These are phyloP conservation scores for Podospora didyma DNA, from an alignment of 495 filamentous ascomycete species.

Conservation along the genomic window DNA sequence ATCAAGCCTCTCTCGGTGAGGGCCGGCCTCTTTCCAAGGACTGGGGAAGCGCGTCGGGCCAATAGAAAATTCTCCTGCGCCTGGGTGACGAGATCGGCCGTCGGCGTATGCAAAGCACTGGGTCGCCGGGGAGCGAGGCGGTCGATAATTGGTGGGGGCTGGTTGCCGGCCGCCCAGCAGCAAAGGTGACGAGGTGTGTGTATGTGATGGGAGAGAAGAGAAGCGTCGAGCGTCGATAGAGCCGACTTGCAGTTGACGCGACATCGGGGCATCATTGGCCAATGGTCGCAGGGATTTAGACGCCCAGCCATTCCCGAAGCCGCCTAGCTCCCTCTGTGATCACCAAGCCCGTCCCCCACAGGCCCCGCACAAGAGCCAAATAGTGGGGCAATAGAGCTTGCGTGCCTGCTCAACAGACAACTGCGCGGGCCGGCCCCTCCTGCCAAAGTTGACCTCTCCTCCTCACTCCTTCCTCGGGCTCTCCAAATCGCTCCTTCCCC, in stretches of 20 bases:
- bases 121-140: neutral
- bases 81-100: neutral
- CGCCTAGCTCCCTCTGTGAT: conserved; percentile 22
- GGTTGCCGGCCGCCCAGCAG: conserved; percentile 8
- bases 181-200: conserved; percentile 16
- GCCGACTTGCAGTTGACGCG: no score
- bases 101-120: neutral
- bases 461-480: neutral
- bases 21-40: neutral
- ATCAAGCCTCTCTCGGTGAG: neutral
- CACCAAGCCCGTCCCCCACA: conserved; percentile 25
- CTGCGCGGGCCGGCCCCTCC: neutral
- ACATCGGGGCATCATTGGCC: conserved; percentile 24
- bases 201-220: conserved; percentile 17
- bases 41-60: neutral
- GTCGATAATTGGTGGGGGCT: conserved; percentile 18
- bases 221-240: conserved; percentile 1
- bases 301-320: conserved; percentile 32
- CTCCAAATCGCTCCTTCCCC: neutral
- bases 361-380: neutral
- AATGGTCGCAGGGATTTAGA: conserved; percentile 38
- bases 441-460: neutral
- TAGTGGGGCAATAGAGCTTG: no score
- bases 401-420: neutral
- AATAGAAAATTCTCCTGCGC: neutral